phyloP scores from a whole-genome alignment of 2,329 filamentous ascomycete genomes.

The Alternaria atra region DNA sequence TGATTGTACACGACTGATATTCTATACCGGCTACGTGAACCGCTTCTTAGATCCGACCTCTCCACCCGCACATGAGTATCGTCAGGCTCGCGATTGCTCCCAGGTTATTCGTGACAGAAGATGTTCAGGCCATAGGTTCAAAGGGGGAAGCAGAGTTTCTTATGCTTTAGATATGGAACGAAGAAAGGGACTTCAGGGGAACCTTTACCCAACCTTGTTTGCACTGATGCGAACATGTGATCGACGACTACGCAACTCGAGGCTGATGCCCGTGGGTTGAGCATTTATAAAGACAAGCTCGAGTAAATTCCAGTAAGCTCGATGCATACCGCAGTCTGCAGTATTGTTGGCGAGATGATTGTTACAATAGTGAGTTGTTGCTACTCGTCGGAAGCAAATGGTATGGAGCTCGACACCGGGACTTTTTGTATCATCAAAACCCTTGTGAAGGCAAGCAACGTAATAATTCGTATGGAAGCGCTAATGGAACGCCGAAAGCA shows the following conservation, averaged over 20 bases:
- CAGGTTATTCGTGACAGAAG: too few species aligned
- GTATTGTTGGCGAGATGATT: background rate
- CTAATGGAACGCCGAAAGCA: background rate
- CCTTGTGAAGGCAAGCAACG: background rate
- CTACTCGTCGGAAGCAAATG: background rate
- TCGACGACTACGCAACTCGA: background rate
- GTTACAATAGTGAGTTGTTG: background rate
- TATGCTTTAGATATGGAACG: too few species aligned
- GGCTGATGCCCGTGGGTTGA: background rate
- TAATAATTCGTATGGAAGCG: background rate
- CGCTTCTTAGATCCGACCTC: background rate
- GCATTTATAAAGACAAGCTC: background rate
- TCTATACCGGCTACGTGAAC: background rate
- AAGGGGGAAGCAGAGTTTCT: too few species aligned
- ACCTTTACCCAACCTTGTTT: too few species aligned
- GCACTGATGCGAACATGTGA: background rate
- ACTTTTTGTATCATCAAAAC: background rate
- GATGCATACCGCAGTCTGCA: background rate
- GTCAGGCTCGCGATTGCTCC: background rate
- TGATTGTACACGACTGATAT: background rate
- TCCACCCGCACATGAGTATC: background rate
- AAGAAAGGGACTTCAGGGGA: too few species aligned
- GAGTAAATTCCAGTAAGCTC: background rate
- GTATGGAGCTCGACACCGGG: background rate
- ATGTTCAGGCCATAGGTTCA: too few species aligned